Evolutionary conservation across 192 early-diverging fungal genomes (phyloP), one percentile per base, ranked within the genome.

Genomic region (Backusella australiensis): DNA sequence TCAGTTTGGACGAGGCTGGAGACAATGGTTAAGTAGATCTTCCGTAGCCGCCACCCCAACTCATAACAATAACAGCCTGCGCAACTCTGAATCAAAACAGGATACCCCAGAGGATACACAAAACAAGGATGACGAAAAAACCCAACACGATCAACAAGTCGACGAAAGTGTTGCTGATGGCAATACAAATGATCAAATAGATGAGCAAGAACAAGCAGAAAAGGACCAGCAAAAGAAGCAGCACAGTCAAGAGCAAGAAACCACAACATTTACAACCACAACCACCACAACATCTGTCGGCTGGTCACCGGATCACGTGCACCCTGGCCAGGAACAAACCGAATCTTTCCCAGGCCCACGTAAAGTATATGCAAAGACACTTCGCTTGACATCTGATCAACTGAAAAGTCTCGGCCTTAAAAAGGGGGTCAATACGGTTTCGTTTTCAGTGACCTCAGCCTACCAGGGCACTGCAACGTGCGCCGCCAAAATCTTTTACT

Each of bases 331-430:
- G 41, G 74, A 66, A 4, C 38, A 67, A 67, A 70, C 41, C 21
- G 75, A 72, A 14, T 23, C 35, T 26, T 23, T 68, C 29, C 59
- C 71, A 21, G 39, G 38, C 38, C 72, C 76, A 17, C 76, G 68
- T 6, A 81, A 86, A 75, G 84, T 86, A 39, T 96, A 94, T 72
- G 94, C 94, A 56, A 99, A 99, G 83, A 92, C 94, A 1, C 84
- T 99, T 63, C 89, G 97, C n/a, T 83, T 99, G 75, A 96, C 95
- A 1, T 96, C 95, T 4, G 96, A 95, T 35, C 98, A 99, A 78
- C 84, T 99, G 35, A 89, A 92, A 77, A 83, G 83, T n/a, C 85
- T 99, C 38, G 87, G 89, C 32, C 85, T 99, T 56, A 89, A 94
- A 44, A 91, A 91, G 39, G 98, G 98, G 4, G 88, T 91, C 53